Base-by-base conservation (phyloP, 1,139 yeast species). In the Oligophagozyma castellii region DNA sequence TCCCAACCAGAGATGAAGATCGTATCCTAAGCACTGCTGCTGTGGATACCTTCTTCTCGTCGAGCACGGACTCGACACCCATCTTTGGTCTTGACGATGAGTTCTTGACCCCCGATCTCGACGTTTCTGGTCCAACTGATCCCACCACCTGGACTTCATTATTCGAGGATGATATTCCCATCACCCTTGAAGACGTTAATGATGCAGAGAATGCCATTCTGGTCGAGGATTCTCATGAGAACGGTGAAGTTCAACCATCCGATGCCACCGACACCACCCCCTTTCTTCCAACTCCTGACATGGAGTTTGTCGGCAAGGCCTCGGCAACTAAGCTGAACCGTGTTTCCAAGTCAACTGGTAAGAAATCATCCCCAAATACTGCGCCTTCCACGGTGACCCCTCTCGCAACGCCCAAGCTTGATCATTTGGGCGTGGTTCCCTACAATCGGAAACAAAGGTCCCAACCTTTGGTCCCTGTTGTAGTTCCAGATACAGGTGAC, bases 121-220 rank as follows among this genome's bases (percentile, higher is more conserved):
- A 45, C 13, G 63, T 21, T 7, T 6, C 23, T 6, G 23, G 11
- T 7, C 12, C 23, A n/a, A 6, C 7, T 7, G 30, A 28, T 12
- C 61, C 67, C 43, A 66, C 66, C 19, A 67, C 67, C 46, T 74
- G 83, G 83, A 67, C 67, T 24, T 65, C 80, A n/a, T 59, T 74
- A 35, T 73, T 74, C 43, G 71, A 64, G 33, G 64, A 60, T 32
- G 56, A 54, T 27, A 52, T 53, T 15, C 50, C 55, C 7, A 44
- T 43, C 35, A 44, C 51, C 42, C 30, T 53, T 33, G 37, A 53
- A 29, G 46, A 58, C 44, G 47, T 56, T 23, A 21, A 35, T 15
- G 22, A 28, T 12, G 37, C 39, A 22, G 36, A 35, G 28, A 34
- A 37, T 14, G 36, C 35, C 10, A 33, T 42, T 34, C 53, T 49